Evolutionary conservation across 2,329 filamentous ascomycete species (phyloP), one percentile per base, ranked within the genome.

Genomic region (Phialophora verrucosa): DNA sequence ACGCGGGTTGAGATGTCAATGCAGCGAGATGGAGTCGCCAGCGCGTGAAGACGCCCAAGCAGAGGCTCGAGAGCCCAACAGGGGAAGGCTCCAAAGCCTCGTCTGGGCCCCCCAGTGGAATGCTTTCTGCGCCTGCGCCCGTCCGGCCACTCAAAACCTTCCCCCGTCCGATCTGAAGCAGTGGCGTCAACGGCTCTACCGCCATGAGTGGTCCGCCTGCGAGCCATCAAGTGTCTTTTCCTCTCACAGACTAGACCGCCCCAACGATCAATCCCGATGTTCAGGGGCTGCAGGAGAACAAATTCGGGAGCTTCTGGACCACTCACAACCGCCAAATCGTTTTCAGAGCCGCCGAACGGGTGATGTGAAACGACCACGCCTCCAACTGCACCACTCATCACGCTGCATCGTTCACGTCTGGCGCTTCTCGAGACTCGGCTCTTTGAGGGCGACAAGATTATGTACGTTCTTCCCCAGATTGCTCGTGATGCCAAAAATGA

Each of bases 11-110:
- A 29, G 65, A 55, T 53, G 38, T n/a, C 31, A 35, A 63, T 58
- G 62, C 62, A 54, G 54, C 20, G 35, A 57, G 62, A 64, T 64
- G 62, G 56, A 64, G 62, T 49, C 29, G 55, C 59, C 29, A 44
- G 62, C 55, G 62, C 62, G 31, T 59, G 42, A 27, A 54, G 25
- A 55, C n/a, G n/a, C 32, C 59, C 49, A 61, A 61, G 54, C 59
- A 61, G 31, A 55, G 53, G 53, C 53, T 29, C 3, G 27, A 35
- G 53, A 20, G 8, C 27, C 53, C 53, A 20, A 56, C 27, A 14
- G 11, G 53, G 29, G 27, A 20, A 35, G 32, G 27, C 32, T 20
- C 53, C 20, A 20, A 31, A 35, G 53, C 53, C 53, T 55, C 17
- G 25, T 29, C 31, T 29, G 35, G 47, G 47, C 49, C 38, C 4